These are phyloP conservation scores for Talaromyces sp. DNA, from an alignment of 2,329 filamentous ascomycete species.

Conservation along the genomic window DNA sequence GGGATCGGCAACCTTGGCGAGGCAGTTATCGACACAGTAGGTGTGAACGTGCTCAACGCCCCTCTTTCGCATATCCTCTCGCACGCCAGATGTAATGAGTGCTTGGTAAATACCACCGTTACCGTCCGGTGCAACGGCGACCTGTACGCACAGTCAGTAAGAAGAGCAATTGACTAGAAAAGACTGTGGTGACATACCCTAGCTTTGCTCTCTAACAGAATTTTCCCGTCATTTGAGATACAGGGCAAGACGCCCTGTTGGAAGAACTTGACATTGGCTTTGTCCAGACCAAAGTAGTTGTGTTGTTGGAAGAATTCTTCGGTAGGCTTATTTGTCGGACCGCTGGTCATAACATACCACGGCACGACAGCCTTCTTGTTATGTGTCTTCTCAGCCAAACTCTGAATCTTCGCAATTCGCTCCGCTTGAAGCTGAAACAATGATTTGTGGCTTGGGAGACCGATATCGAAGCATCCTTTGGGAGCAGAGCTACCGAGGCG, in stretches of 20 bases:
- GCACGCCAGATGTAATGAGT: slow-evolving; percentile 71
- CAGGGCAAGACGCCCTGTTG: slow-evolving; percentile 96
- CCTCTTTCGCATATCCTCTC: slow-evolving; percentile 81
- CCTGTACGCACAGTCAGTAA: slow-evolving; percentile 37
- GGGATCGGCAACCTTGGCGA: slow-evolving; percentile 98
- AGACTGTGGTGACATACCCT: slow-evolving; percentile 53
- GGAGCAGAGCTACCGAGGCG: slow-evolving; percentile 89
- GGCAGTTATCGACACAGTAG: slow-evolving; percentile 98
- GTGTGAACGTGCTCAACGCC: slow-evolving; percentile 93
- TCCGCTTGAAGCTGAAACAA: slow-evolving; percentile 98
- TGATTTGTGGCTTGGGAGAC: slow-evolving; percentile 85
- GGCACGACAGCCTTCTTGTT: slow-evolving; percentile 67
- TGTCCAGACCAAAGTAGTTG: slow-evolving; percentile 82
- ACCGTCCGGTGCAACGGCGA: slow-evolving; percentile 92
- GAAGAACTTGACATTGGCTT: slow-evolving; percentile 86
- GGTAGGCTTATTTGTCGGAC: slow-evolving; percentile 86
- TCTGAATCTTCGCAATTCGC: slow-evolving; percentile 81
- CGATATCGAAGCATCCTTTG: slow-evolving; percentile 97
- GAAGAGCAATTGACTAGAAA: neutral
- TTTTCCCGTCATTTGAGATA: slow-evolving; percentile 97
- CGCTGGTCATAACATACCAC: slow-evolving; percentile 99
- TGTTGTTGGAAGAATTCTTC: slow-evolving; percentile 88
- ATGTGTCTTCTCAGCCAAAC: slow-evolving; percentile 69
- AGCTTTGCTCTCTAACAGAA: slow-evolving; percentile 83
- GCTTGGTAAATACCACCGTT: slow-evolving; percentile 97